Evolutionary conservation across 179 eudicot genomes (phyloP).

Genomic region (Gypsophila paniculata): DNA sequence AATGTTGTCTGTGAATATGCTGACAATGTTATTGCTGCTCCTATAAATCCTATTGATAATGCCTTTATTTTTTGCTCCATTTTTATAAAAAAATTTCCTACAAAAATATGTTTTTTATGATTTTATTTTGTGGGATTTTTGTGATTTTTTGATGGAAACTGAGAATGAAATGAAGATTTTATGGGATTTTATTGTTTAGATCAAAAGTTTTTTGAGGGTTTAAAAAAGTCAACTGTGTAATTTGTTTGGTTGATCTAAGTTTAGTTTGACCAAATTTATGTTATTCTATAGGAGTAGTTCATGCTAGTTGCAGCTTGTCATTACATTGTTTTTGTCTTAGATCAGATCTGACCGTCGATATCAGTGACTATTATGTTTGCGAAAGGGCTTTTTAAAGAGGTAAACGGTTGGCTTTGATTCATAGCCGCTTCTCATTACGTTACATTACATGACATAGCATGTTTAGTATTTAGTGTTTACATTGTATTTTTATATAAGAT

Average conservation of each 20-base stretch:
- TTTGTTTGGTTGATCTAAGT: not conserved
- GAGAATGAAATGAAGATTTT: not conserved
- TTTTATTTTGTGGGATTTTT: not conserved
- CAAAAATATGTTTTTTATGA: not conserved
- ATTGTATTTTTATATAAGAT: no score
- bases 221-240: slow-evolving; percentile 27
- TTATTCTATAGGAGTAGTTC: not conserved
- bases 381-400: no score
- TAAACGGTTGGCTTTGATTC: no score
- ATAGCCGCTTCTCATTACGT: no score
- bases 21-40: slow-evolving; percentile 64
- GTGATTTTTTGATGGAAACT: not conserved
- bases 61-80: slow-evolving; percentile 59
- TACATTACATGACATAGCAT: no score
- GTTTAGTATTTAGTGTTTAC: no score
- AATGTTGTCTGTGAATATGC: slow-evolving; percentile 63
- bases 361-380: no score
- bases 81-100: not conserved
- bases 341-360: no score
- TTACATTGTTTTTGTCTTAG: no score
- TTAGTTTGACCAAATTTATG: not conserved
- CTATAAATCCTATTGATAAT: slow-evolving; percentile 54
- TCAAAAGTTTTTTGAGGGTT: not conserved
- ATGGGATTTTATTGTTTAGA: slow-evolving; percentile 15
- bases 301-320: not conserved